These are phyloP conservation scores for Hortiboletus campestris DNA, from an alignment of 768 basidiomycete genomes.

Conservation along the genomic window DNA sequence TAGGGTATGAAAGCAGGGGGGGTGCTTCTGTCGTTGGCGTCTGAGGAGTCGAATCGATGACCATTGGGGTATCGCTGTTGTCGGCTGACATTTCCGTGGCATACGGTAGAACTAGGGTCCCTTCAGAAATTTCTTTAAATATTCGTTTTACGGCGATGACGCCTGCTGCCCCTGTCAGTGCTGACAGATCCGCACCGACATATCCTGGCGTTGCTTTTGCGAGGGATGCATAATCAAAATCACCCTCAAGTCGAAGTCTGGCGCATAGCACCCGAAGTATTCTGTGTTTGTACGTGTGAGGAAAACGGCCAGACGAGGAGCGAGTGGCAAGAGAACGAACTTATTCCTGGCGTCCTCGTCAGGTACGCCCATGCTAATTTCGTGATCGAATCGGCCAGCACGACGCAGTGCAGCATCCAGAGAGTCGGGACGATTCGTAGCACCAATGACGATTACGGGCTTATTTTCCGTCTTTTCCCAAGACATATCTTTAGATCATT, in stretches of 20 bases:
- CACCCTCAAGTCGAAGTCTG: conserved; percentile 80
- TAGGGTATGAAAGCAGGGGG: conserved; percentile 10
- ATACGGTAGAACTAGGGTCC: conserved; percentile 55
- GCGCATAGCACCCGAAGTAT: conserved; percentile 84
- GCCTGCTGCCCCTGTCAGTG: conserved; percentile 89
- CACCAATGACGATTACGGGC: conserved; percentile 92
- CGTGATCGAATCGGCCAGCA: conserved; percentile 95
- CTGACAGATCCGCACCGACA: conserved; percentile 91
- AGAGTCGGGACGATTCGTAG: conserved; percentile 94
- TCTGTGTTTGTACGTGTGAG: conserved; percentile 38
- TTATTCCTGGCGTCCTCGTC: conserved; percentile 87
- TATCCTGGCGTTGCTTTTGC: conserved; percentile 97
- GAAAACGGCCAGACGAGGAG: not conserved
- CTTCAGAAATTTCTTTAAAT: conserved; percentile 75
- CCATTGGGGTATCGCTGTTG: conserved; percentile 35
- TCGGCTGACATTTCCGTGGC: conserved; percentile 16
- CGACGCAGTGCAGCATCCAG: conserved; percentile 90
- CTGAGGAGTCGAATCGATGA: conserved; percentile 31
- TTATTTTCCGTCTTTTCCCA: conserved; percentile 94
- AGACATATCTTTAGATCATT: conserved; percentile 72
- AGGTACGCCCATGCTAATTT: conserved; percentile 97
- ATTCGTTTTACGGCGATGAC: conserved; percentile 96
- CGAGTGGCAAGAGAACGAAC: conserved; percentile 43
- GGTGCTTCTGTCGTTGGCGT: conserved; percentile 19
- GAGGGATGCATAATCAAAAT: conserved; percentile 81